Conservation (phyloP, 2,329 filamentous ascomycete species). For the Neonectria hederae region DNA sequence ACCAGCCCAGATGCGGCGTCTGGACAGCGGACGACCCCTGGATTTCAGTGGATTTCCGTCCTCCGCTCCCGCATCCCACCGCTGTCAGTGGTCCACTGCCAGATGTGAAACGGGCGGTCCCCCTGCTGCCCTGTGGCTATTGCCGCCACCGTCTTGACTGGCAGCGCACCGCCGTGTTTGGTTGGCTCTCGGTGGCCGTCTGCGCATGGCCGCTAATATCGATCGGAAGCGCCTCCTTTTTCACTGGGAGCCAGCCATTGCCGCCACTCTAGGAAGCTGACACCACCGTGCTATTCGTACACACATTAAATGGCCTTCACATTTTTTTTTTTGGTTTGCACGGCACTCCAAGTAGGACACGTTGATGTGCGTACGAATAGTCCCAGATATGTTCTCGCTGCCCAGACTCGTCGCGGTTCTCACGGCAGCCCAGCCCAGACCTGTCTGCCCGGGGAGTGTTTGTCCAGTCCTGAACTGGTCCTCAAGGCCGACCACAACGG, state of each 20-base stretch:
- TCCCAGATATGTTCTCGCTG: conserved; percentile 11
- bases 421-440: conserved; percentile 8
- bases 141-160: conserved; percentile 19
- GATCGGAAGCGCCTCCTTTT: conserved; percentile 30
- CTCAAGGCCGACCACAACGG: conserved; percentile 30
- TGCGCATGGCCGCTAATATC: conserved; percentile 23
- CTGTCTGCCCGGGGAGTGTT: conserved; percentile 30
- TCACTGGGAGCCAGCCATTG: conserved; percentile 7
- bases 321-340: conserved; percentile 4
- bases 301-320: conserved; percentile 6
- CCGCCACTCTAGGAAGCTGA: conserved; percentile 4
- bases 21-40: conserved; percentile 1
- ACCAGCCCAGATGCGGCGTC: conserved; percentile 11
- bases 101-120: conserved; percentile 18
- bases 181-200: conserved; percentile 14
- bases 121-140: conserved; percentile 3
- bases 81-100: conserved; percentile 4
- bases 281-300: conserved; percentile 5
- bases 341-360: conserved; percentile 9
- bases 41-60: conserved; percentile 1
- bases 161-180: conserved; percentile 4
- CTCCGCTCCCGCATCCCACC: conserved; percentile 12
- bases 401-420: neutral
- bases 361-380: conserved; percentile 9
- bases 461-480: conserved; percentile 37